Evolutionary conservation across 495 filamentous ascomycete species (phyloP), one percentile per base, ranked within the genome.

Genomic region (Pseudomonodictys pantanalensis): DNA sequence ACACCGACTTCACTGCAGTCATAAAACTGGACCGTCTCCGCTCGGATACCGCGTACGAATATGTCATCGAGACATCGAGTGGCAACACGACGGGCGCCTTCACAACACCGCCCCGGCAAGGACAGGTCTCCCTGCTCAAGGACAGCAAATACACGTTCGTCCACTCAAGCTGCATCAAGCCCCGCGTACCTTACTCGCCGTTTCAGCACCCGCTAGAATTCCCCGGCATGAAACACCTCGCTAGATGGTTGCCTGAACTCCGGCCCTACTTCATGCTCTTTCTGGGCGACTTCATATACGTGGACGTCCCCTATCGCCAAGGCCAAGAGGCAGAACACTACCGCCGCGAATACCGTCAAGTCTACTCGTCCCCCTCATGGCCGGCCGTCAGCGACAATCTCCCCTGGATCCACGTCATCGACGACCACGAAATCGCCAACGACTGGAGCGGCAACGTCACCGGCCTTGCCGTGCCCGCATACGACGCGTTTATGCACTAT

Each of bases 241-340:
- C 83, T 18, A 81, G 82, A 45, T 71, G 82, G 30, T 71, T 93
- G 4, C 84, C 86, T 1, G 68, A 73, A 4, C 73, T 92, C 3
- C 76, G 83, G 23, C 80, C 90, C 0, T 84, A 86, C 54, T 97
- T 98, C 64, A 97, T 98, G 92, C 81, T 98, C 23, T 98, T 98
- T 78, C 83, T 98, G 0, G 93, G 92, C n/a, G 93, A 98, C 69
- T 98, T 97, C 71, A 96, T 98, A 70, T 98, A 98, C 70, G 86
- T 95, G 60, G 93, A 98, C 57, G 90, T 97, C 0, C 93, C 93
- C 0, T 78, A 81, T 26, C 84, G 86, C 32, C 87, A 90, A 63
- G 91, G 90, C 11, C 83, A 78, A 18, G 78, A 81, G 3, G 75
- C 80, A 9, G 83, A 88, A 43, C 83, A 86, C 67, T 97, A 97